A percentile compares a stretch with the other conserved stretches of the same genome.
These are phyloP conservation scores for Taiwanofungus camphoratus DNA, from an alignment of 1,284 basidiomycete species.

Conservation along the genomic window DNA sequence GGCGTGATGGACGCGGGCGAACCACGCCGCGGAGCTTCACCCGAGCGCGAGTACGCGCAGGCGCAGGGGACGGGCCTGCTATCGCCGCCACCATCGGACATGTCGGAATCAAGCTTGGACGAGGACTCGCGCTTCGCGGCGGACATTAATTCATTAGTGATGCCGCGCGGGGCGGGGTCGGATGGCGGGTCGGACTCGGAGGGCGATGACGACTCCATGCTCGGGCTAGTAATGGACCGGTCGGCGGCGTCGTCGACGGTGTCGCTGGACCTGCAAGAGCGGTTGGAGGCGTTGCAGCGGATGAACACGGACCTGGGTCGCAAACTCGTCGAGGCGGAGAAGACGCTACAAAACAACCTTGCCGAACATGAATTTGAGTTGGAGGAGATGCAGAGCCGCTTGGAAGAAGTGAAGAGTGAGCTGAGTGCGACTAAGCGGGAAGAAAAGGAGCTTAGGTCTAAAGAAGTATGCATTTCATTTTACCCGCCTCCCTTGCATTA, in stretches of 20 bases:
- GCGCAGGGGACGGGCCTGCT: constrained; percentile 20
- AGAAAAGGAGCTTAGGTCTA: constrained; percentile 81
- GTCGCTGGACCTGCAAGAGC: constrained; percentile 60
- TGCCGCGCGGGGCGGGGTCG: constrained; percentile 32
- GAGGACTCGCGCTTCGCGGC: constrained; percentile 27
- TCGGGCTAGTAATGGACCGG: constrained; percentile 56
- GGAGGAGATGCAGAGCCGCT: constrained; percentile 63
- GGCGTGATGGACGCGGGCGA: constrained; percentile 27
- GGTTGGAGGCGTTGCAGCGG: constrained; percentile 63
- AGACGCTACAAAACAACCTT: constrained; percentile 57
- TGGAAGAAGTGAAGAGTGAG: constrained; percentile 74
- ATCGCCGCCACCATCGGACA: constrained; percentile 29
- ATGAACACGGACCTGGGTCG: constrained; percentile 68
- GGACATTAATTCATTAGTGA: constrained; percentile 33
- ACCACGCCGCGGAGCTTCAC: constrained; percentile 26
- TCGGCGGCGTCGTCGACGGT: constrained; percentile 47
- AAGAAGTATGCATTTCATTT: constrained; percentile 52
- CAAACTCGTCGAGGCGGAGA: constrained; percentile 70
- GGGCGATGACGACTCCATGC: constrained; percentile 46
- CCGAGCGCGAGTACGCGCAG: constrained; percentile 18
- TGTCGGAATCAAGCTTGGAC: constrained; percentile 32
- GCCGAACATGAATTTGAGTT: constrained; percentile 72
- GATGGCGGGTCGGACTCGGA: constrained; percentile 41
- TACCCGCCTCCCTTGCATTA: constrained; percentile 2
- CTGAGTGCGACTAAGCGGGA: constrained; percentile 73